These are phyloP conservation scores for Lasiodiplodia sp. DNA, from an alignment of 2,329 filamentous ascomycete species.

Conservation along the genomic window DNA sequence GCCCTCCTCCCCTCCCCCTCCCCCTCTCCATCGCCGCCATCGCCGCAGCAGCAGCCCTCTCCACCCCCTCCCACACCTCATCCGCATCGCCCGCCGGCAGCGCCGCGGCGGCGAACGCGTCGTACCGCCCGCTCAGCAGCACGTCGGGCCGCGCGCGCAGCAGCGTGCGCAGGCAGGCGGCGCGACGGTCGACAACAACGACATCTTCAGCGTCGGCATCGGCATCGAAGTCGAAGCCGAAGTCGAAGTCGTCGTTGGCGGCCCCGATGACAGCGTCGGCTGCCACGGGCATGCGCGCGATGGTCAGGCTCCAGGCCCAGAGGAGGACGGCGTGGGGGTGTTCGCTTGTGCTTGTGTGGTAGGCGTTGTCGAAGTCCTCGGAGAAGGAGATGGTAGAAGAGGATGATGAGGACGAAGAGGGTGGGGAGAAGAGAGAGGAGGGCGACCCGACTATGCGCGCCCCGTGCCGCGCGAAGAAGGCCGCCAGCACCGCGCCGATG, in stretches of 20 bases:
- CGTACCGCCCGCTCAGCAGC: neutral
- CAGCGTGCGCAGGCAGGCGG: conserved; percentile 8
- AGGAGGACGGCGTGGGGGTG: conserved; percentile 16
- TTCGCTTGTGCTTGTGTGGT: neutral
- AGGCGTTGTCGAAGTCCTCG: neutral
- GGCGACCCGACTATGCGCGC: neutral
- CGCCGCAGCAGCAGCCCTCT: neutral
- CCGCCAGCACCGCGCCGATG: neutral
- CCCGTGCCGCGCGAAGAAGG: conserved; percentile 22
- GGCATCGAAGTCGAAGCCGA: no score
- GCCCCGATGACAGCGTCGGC: no score
- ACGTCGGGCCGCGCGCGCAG: conserved; percentile 15
- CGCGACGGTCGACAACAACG: conserved; percentile 1
- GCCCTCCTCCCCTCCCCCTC: no score
- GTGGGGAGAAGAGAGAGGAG: no score
- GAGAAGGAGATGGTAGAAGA: neutral
- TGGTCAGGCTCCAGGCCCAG: conserved; percentile 19
- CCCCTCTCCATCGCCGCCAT: no score
- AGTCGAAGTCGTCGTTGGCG: no score
- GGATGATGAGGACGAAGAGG: no score
- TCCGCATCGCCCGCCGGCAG: neutral
- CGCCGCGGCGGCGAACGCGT: neutral
- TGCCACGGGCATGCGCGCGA: neutral
- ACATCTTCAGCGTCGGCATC: no score
- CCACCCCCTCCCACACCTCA: neutral